Conservation (phyloP, 2,329 filamentous ascomycete species). For the Colletotrichum sp. region DNA sequence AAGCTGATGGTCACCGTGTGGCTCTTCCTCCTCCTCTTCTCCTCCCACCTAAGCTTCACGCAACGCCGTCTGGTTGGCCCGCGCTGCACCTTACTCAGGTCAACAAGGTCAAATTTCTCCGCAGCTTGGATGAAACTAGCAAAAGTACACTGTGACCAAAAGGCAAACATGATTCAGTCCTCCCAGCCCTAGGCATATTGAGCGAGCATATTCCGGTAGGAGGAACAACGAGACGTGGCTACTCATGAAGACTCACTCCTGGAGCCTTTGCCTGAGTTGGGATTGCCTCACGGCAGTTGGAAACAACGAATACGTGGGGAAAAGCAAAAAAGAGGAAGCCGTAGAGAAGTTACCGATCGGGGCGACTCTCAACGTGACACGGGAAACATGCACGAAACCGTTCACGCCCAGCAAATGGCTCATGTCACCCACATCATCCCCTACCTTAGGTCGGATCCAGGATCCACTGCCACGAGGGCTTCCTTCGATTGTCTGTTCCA, state of each 20-base stretch:
- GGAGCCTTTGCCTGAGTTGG: not conserved
- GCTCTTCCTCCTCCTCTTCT: not conserved
- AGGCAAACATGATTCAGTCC: constrained; percentile 8
- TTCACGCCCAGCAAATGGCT: not conserved
- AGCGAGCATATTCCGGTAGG: not conserved
- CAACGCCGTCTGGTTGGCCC: not conserved
- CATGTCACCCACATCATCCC: not conserved
- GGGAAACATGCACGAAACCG: constrained; percentile 5
- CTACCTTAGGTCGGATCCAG: not conserved
- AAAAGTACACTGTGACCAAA: not conserved
- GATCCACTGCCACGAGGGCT: constrained; percentile 2
- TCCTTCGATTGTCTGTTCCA: not conserved
- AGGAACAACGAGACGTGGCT: not conserved
- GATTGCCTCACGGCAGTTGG: not conserved
- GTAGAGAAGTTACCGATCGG: not conserved
- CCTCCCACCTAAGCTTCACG: not conserved
- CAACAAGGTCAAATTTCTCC: not conserved
- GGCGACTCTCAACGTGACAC: not conserved
- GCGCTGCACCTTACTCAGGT: not conserved
- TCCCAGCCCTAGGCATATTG: not conserved
- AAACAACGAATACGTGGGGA: not conserved
- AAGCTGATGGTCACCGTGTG: not conserved
- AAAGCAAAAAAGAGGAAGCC: not conserved
- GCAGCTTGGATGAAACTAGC: not conserved
- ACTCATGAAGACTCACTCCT: not conserved